Evolutionary conservation across 305 asterid genomes (phyloP).

Genomic region (Ilex paraguariensis): DNA sequence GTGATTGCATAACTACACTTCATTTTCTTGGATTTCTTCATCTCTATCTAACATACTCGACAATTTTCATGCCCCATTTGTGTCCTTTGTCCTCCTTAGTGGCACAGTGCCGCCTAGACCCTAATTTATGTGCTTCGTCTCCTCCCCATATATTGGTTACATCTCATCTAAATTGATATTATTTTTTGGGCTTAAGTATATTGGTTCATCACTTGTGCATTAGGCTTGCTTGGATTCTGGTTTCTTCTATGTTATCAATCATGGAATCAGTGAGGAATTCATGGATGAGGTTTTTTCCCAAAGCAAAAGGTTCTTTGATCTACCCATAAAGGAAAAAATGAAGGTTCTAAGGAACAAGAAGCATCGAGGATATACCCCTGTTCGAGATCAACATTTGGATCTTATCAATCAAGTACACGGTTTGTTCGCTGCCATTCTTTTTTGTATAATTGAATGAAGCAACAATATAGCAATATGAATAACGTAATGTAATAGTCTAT

Average conservation of each 20-base stretch:
- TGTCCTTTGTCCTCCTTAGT: too few relatives aligned
- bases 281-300: conserved; percentile 78
- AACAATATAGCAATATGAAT: too few relatives aligned
- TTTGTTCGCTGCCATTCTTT: conserved; percentile 16
- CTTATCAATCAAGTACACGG: conserved; percentile 71
- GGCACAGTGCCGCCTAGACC: too few relatives aligned
- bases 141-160: not conserved
- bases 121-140: too few relatives aligned
- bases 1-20: too few relatives aligned
- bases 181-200: conserved; percentile 1
- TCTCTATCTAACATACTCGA: too few relatives aligned
- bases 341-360: conserved; percentile 67
- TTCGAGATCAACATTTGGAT: conserved; percentile 68
- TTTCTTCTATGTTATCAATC: conserved; percentile 82
- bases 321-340: conserved; percentile 75
- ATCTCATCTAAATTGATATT: not conserved
- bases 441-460: too few relatives aligned
- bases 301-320: conserved; percentile 60
- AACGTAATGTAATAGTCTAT: too few relatives aligned
- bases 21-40: not conserved
- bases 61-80: too few relatives aligned
- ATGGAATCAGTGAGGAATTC: conserved; percentile 65
- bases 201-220: conserved; percentile 8
- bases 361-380: conserved; percentile 86
- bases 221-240: conserved; percentile 91